Evolutionary conservation across 345 rosid genomes (phyloP), one percentile per base, ranked within the genome.

Genomic region (Corchorus capsularis): DNA sequence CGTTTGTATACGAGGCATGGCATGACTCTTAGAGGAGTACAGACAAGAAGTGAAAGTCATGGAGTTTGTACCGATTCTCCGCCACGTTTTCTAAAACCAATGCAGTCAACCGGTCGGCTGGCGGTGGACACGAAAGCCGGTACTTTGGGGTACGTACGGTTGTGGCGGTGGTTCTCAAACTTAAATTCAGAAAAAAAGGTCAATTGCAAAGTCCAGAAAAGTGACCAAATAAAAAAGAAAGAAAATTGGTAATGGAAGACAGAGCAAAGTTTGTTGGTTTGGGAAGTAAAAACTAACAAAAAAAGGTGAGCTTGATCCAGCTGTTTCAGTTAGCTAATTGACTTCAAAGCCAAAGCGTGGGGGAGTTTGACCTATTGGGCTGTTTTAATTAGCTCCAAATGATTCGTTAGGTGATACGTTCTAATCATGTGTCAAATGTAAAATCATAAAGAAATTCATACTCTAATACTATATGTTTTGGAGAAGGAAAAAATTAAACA

Each of bases 81-180:
- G 8, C 3, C 15, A 7, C 8, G 6, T 49, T 22, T 22, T 59
- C 76, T 15, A 5, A 72, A 32, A 20, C 71, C 39, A 45, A 5
- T 39, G 46, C 78, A 65, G 54, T 64, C 55, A 65, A 53, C 14
- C 70, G 8, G 62, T 8, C 46, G 7, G 35, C 14, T 62, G 77
- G 64, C 62, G 77, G 77, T 63, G 71, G 71, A 75, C 72, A 32
- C 78, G 78, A 56, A 19, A 75, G 4, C 62, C 37, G 2, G 77
- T 74, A 47, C 77, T 14, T 47, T 0, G 27, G 77, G 69, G 4
- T 19, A 63, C 67, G 54, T 12, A 45, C 39, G 55, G 41, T 35
- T 71, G 52, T 45, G 78, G 45, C 63, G 72, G 72, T 50, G 50
- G 39, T 39, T 15, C 20, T 10, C 63, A 39, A 35, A 27, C 20